These are phyloP conservation scores for Fusarium illudens DNA, from an alignment of 2,329 filamentous ascomycete species.

Conservation along the genomic window DNA sequence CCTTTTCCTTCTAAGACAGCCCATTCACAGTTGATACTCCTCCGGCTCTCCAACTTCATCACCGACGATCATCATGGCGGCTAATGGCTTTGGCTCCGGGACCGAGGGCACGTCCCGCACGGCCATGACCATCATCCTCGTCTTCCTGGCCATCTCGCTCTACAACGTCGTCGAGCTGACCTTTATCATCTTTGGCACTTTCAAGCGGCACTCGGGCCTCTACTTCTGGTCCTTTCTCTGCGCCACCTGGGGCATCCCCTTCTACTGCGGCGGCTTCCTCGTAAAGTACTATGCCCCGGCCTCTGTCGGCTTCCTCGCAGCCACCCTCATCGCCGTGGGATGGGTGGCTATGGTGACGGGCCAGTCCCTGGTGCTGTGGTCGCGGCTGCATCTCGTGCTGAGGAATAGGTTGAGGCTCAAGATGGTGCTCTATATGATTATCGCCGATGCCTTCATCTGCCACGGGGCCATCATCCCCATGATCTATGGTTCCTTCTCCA, in stretches of 20 bases:
- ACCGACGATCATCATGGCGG: conserved; percentile 16
- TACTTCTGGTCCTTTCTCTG: conserved; percentile 53
- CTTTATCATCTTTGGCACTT: conserved; percentile 49
- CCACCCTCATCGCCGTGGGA: conserved; percentile 35
- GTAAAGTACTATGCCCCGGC: conserved; percentile 48
- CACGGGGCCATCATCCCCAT: conserved; percentile 64
- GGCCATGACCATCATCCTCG: conserved; percentile 39
- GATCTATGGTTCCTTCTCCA: conserved; percentile 60
- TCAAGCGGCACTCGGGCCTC: conserved; percentile 46
- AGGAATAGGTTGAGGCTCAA: conserved; percentile 58
- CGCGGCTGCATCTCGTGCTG: conserved; percentile 67
- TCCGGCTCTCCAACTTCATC: too few relatives aligned
- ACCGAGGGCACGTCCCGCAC: conserved; percentile 30
- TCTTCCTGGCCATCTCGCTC: conserved; percentile 45
- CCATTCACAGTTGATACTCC: neutral
- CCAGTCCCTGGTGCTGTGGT: conserved; percentile 69
- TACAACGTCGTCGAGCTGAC: conserved; percentile 50
- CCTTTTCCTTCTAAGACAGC: neutral
- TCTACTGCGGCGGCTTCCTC: conserved; percentile 56
- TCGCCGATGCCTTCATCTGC: conserved; percentile 60
- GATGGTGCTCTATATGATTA: conserved; percentile 65
- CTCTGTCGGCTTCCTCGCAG: conserved; percentile 33
- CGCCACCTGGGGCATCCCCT: conserved; percentile 47
- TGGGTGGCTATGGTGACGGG: conserved; percentile 65
- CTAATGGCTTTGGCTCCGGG: conserved; percentile 37